Conservation (phyloP, 192 early-diverging fungal genomes). For the Lunasporangiospora selenospora region DNA sequence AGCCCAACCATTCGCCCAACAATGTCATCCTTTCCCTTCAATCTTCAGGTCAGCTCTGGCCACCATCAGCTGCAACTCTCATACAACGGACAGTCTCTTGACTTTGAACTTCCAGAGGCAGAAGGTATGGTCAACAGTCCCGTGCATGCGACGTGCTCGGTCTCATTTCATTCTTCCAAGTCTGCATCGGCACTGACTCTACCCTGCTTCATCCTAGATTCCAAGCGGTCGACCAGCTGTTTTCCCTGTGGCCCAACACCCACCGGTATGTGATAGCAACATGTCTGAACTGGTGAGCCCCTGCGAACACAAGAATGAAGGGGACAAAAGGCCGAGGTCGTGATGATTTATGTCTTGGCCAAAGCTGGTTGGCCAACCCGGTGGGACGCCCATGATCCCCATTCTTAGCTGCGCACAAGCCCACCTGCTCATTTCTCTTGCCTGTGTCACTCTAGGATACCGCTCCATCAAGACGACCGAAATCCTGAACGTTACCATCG, state of each 20-base stretch:
- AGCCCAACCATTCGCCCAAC: background rate
- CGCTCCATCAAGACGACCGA: slow-evolving; percentile 21
- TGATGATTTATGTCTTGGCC: too few species aligned
- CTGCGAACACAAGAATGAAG: too few species aligned
- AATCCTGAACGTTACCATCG: slow-evolving; percentile 29
- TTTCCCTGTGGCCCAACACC: slow-evolving; percentile 28
- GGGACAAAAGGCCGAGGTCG: too few species aligned
- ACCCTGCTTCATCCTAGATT: background rate
- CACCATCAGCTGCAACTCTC: slow-evolving; percentile 24
- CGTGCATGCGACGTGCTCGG: background rate
- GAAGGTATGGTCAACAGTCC: slow-evolving; percentile 10
- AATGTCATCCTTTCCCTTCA: slow-evolving; percentile 41
- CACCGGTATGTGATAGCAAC: slow-evolving; percentile 14
- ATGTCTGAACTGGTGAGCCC: too few species aligned
- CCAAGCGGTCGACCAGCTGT: slow-evolving; percentile 20
- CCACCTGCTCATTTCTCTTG: too few species aligned
- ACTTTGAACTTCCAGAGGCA: slow-evolving; percentile 16
- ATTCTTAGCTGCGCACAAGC: too few species aligned
- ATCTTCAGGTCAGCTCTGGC: slow-evolving; percentile 17
- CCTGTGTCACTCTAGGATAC: background rate
- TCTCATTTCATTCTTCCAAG: background rate
- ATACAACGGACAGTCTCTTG: slow-evolving; percentile 37
- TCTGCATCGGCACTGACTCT: background rate
- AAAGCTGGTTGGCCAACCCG: too few species aligned
- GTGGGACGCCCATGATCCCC: too few species aligned